Evolutionary conservation across 2,329 filamentous ascomycete genomes (phyloP), one percentile per base, ranked within the genome.

Genomic region (Microthyrium microscopicum): DNA sequence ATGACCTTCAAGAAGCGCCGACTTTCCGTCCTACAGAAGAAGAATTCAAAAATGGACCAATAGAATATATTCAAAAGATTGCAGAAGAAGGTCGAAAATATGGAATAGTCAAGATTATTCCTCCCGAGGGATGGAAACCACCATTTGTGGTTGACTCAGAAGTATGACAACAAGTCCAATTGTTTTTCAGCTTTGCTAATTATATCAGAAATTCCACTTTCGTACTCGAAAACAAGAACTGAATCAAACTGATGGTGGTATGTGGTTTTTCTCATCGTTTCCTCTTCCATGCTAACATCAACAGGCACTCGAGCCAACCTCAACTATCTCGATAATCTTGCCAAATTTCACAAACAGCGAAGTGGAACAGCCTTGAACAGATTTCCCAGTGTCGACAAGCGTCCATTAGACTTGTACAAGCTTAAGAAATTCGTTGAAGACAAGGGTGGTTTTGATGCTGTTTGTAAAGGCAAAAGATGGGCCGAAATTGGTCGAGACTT

Each of bases 391-490:
- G 89, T 98, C 39, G 89, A 98, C 58, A 98, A 98, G 60, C 84
- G 92, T 38, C 89, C 89, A 0, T 68, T 98, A 32, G 89, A 98
- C 50, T 64, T 98, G 12, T 98, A 92, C 58, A 83, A 87, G 46
- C 62, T 98, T 39, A 95, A 95, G 55, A 95, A 95, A 52, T 87
- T 87, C 1, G 89, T 98, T 22, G 89, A 95, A 51, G 77, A 82
- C 20, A 74, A 89, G 40, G 89, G 89, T 29, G 89, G 89, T 3
- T 98, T 98, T 46, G 85, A 94, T 35, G 81, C 81, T 49, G 89
- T 98, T 28, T 98, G 89, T 66, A 94, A 93, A 56, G 68, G 77
- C 36, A 98, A 98, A 60, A 95, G 95, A 60, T 98, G 89, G 89
- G 89, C 89, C 12, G 89, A 98, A 55, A 95, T 98, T 45, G 89